These are phyloP conservation scores for Neophaeococcomyces aloes DNA, from an alignment of 2,329 filamentous ascomycete genomes.

Conservation along the genomic window DNA sequence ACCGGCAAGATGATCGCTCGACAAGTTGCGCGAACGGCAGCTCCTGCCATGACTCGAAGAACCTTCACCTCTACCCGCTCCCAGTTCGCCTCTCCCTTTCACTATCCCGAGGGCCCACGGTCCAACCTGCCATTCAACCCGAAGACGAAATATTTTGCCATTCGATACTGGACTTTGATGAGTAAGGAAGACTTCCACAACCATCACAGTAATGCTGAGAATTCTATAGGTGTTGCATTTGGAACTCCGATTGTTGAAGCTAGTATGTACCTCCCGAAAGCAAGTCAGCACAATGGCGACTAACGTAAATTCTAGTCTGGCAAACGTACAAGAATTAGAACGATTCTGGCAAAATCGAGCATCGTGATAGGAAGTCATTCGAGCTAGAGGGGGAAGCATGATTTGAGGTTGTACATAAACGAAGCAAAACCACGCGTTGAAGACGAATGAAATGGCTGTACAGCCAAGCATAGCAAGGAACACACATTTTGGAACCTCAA, in stretches of 20 bases:
- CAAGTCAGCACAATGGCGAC: constrained; percentile 5
- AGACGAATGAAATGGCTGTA: too few species aligned
- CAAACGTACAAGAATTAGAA: constrained; percentile 53
- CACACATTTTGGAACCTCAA: too few species aligned
- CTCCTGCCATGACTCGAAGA: constrained; percentile 68
- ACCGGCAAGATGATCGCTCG: constrained; percentile 63
- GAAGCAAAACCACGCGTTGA: too few species aligned
- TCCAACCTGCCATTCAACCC: constrained; percentile 97
- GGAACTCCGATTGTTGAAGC: constrained; percentile 51
- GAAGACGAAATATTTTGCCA: constrained; percentile 69
- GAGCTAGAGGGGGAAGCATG: too few species aligned
- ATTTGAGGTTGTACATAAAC: too few species aligned
- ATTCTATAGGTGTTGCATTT: constrained; percentile 45
- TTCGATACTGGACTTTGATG: constrained; percentile 76
- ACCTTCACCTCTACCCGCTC: constrained; percentile 81
- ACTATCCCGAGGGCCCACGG: constrained; percentile 94
- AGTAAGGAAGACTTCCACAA: constrained; percentile 36
- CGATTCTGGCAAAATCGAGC: not conserved
- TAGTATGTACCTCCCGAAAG: constrained; percentile 39
- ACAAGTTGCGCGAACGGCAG: constrained; percentile 55
- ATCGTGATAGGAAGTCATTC: too few species aligned
- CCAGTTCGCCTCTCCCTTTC: constrained; percentile 81
- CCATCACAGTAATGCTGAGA: constrained; percentile 9
- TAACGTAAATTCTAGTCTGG: constrained; percentile 45
- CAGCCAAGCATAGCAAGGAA: too few species aligned